These are phyloP conservation scores for Debaryomyces castellii DNA, from an alignment of 805 yeast species.

Conservation along the genomic window DNA sequence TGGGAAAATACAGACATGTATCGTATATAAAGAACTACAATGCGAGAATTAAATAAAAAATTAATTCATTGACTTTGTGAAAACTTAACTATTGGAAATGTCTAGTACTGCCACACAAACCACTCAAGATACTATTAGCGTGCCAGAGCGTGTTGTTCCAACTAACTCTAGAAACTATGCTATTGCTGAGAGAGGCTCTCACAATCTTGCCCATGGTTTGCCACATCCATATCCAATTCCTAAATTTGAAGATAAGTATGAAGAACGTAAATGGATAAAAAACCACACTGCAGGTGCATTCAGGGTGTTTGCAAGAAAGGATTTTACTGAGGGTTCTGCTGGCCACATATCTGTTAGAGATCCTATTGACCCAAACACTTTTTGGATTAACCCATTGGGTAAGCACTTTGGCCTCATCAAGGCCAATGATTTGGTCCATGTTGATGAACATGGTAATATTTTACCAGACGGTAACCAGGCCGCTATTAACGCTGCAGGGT, in stretches of 20 bases:
- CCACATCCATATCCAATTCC: conserved; percentile 54
- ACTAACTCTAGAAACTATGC: conserved; percentile 38
- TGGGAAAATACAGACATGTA: not conserved
- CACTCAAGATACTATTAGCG: not conserved
- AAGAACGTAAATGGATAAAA: conserved; percentile 53
- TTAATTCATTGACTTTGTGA: not conserved
- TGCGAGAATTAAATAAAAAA: not conserved
- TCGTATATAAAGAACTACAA: not conserved
- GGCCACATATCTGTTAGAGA: conserved; percentile 88
- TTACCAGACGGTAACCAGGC: conserved; percentile 39
- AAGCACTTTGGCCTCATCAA: conserved; percentile 56
- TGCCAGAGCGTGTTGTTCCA: not conserved
- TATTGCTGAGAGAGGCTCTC: conserved; percentile 50
- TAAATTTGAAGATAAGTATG: conserved; percentile 45
- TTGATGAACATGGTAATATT: conserved; percentile 35
- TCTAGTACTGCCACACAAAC: not conserved
- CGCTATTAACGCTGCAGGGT: conserved; percentile 43
- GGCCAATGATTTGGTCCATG: conserved; percentile 41
- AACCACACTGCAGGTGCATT: conserved; percentile 87
- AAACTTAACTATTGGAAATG: not conserved
- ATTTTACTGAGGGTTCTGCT: conserved; percentile 74
- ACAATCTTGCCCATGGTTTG: conserved; percentile 57
- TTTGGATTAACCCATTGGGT: conserved; percentile 91
- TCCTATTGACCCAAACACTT: conserved; percentile 75
- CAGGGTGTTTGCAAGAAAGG: conserved; percentile 77